A percentile compares a stretch with the other conserved stretches of the same genome.
Conservation (phyloP, 768 basidiomycete species). For the Tulasnella sp. region DNA sequence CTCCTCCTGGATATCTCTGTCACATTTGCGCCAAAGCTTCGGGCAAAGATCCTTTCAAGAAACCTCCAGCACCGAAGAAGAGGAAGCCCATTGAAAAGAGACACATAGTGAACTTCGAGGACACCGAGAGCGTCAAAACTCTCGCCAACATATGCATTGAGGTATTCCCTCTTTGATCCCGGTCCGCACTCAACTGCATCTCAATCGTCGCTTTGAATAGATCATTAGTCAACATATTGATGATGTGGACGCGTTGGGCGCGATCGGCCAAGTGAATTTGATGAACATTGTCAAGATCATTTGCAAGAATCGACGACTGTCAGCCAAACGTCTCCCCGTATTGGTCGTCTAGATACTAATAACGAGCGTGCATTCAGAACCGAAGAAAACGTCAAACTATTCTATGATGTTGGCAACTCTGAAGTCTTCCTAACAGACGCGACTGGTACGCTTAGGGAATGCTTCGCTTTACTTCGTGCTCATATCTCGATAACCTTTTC, state of each 20-base stretch:
- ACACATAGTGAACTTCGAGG: slow-evolving; percentile 53
- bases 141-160: slow-evolving; percentile 74
- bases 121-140: slow-evolving; percentile 46
- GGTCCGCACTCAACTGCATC: not conserved
- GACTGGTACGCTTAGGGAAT: slow-evolving; percentile 48
- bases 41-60: slow-evolving; percentile 80
- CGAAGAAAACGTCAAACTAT: slow-evolving; percentile 65
- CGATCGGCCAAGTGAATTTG: slow-evolving; percentile 76
- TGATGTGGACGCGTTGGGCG: slow-evolving; percentile 79
- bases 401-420: slow-evolving; percentile 64
- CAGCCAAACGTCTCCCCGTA: slow-evolving; percentile 26
- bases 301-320: slow-evolving; percentile 73
- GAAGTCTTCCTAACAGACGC: slow-evolving; percentile 74
- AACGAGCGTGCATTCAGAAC: slow-evolving; percentile 37
- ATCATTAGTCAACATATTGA: slow-evolving; percentile 77
- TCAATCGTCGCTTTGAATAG: slow-evolving; percentile 27
- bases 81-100: slow-evolving; percentile 59
- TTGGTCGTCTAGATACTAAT: slow-evolving; percentile 9
- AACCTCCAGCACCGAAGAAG: slow-evolving; percentile 47
- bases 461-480: not conserved
- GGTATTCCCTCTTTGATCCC: slow-evolving; percentile 28
- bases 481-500: not conserved
- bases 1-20: slow-evolving; percentile 71
- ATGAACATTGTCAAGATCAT: slow-evolving; percentile 75
- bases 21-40: slow-evolving; percentile 68